These are phyloP conservation scores for Trichoderma sp. DNA, from an alignment of 2,329 filamentous ascomycete genomes.

Conservation along the genomic window DNA sequence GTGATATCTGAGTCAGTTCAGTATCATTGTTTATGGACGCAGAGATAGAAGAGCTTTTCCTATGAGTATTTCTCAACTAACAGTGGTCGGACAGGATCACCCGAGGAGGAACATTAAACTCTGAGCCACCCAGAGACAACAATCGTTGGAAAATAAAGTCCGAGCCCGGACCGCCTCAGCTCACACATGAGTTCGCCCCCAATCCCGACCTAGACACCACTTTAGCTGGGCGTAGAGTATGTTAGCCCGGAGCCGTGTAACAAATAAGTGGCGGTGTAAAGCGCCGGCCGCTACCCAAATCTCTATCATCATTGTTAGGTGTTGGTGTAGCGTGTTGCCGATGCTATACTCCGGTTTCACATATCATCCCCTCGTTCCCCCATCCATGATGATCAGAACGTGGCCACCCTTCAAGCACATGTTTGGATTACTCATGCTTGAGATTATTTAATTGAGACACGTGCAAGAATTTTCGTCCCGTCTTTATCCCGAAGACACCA, in stretches of 20 bases:
- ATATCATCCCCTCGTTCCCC: not conserved
- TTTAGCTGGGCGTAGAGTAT: not conserved
- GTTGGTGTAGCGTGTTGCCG: not conserved
- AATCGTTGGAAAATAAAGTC: not conserved
- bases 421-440: not conserved
- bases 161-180: no score
- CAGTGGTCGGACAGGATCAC: not conserved
- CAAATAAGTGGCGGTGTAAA: not conserved
- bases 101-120: not conserved
- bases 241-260: not conserved
- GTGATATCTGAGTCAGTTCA: not conserved
- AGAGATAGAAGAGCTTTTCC: not conserved
- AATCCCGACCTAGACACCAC: not conserved
- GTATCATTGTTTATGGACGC: not conserved
- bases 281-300: not conserved
- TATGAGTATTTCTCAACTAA: not conserved
- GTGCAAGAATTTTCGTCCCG: not conserved
- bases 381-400: not conserved
- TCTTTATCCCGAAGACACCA: not conserved
- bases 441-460: not conserved
- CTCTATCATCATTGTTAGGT: no score
- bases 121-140: not conserved
- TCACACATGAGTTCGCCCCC: not conserved
- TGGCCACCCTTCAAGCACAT: not conserved
- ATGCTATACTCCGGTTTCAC: not conserved